These are phyloP conservation scores for Gyrodon lividus DNA, from an alignment of 768 basidiomycete species.

Conservation along the genomic window DNA sequence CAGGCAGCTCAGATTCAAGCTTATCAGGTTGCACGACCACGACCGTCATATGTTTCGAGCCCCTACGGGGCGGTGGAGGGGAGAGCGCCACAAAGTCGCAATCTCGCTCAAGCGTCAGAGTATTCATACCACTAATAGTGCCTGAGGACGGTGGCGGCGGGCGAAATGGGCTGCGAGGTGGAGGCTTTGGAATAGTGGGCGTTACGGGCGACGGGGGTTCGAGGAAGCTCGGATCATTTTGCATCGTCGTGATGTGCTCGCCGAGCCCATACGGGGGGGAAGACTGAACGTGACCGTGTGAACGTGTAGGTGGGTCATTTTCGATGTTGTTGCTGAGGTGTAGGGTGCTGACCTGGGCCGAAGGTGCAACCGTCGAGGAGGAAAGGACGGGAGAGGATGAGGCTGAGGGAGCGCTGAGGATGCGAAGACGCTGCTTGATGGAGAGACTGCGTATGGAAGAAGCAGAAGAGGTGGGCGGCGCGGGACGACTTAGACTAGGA, in stretches of 20 bases:
- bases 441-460: conserved; percentile 35
- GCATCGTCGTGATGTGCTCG: conserved; percentile 54
- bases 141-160: conserved; percentile 20
- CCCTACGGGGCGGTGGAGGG: conserved; percentile 66
- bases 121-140: background rate
- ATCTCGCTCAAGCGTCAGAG: conserved; percentile 25
- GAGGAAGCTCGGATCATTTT: conserved; percentile 62
- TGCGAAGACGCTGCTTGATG: conserved; percentile 63
- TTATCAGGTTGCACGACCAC: conserved; percentile 11
- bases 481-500: conserved; percentile 9
- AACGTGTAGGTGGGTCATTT: conserved; percentile 31
- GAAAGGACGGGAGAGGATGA: conserved; percentile 27
- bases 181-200: conserved; percentile 21
- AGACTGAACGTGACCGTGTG: conserved; percentile 6
- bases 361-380: conserved; percentile 22
- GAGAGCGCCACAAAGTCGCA: conserved; percentile 51
- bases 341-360: conserved; percentile 26
- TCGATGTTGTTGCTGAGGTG: conserved; percentile 24
- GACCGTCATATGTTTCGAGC: conserved; percentile 47
- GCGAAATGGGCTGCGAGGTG: conserved; percentile 22
- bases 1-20: conserved; percentile 9
- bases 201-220: conserved; percentile 49
- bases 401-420: conserved; percentile 58
- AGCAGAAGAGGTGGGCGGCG: conserved; percentile 15
- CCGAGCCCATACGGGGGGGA: conserved; percentile 40